A percentile compares a stretch with the other conserved stretches of the same genome.
These are phyloP conservation scores for Fusarium papillatum DNA, from an alignment of 2,329 filamentous ascomycete species.

Conservation along the genomic window DNA sequence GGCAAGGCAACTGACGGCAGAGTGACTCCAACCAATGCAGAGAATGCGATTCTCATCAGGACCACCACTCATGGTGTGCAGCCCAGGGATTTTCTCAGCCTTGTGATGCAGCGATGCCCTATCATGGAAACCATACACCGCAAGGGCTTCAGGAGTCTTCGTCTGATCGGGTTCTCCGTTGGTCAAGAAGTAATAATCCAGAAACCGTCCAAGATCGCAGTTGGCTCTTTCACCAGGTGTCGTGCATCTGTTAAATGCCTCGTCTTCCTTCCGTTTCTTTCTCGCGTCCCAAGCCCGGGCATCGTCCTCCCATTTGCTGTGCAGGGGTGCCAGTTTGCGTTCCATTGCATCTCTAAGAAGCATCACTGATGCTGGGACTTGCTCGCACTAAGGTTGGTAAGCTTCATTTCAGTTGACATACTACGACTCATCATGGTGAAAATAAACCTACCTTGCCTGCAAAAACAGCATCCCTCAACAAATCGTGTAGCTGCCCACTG, in stretches of 20 bases:
- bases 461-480: neutral
- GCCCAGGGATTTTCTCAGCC: neutral
- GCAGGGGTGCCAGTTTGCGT: slow-evolving; percentile 15
- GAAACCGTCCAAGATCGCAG: neutral
- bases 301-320: neutral
- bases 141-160: slow-evolving; percentile 9
- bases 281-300: neutral
- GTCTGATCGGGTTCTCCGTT: slow-evolving; percentile 8
- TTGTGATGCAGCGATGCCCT: neutral
- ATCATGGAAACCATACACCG: neutral
- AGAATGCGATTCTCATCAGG: neutral
- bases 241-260: slow-evolving; percentile 4
- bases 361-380: neutral
- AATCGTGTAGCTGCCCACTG: neutral
- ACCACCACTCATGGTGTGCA: neutral
- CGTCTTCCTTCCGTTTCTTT: slow-evolving; percentile 6
- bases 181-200: slow-evolving; percentile 22
- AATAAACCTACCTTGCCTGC: neutral
- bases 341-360: slow-evolving; percentile 10
- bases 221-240: slow-evolving; percentile 8
- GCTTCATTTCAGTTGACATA: neutral
- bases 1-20: neutral
- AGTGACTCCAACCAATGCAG: slow-evolving; percentile 13
- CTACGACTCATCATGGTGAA: neutral
- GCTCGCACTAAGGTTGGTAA: neutral